phyloP scores from a whole-genome alignment of 176 grass and related monocot species.

The Carex kokanica region DNA sequence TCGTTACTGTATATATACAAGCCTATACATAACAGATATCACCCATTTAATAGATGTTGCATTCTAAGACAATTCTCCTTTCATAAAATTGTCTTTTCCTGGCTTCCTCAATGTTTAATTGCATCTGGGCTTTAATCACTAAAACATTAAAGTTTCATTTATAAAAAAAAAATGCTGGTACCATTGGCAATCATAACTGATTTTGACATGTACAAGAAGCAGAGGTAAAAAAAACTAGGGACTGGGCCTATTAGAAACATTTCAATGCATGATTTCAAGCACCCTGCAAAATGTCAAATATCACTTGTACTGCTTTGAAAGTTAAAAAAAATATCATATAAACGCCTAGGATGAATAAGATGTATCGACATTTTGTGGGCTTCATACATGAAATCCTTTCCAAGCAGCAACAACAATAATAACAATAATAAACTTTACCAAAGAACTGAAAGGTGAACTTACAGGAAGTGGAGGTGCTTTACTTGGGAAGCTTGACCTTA shows the following conservation, averaged over 20 bases:
- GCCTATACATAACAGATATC: not conserved
- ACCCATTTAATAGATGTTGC: not conserved
- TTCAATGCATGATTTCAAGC: not conserved
- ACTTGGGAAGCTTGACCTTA: conserved; percentile 51
- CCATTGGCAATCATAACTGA: not conserved
- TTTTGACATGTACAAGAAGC: not conserved
- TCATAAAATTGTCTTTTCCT: not conserved
- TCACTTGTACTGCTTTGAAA: not conserved
- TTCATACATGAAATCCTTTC: not conserved
- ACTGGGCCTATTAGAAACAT: not conserved
- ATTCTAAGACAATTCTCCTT: not conserved
- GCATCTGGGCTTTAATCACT: not conserved
- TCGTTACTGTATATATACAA: not conserved
- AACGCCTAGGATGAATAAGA: not conserved
- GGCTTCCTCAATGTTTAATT: not conserved
- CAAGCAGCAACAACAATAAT: not conserved
- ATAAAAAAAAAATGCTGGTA: not conserved
- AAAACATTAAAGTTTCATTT: not conserved
- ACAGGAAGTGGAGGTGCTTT: conserved; percentile 2
- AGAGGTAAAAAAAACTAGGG: not conserved
- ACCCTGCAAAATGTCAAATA: not conserved
- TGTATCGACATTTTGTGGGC: not conserved
- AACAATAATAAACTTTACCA: not conserved
- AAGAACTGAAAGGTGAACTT: not conserved
- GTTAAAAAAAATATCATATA: not conserved